Evolutionary conservation across 1,284 basidiomycete genomes (phyloP).

Genomic region (Mycena sp.): DNA sequence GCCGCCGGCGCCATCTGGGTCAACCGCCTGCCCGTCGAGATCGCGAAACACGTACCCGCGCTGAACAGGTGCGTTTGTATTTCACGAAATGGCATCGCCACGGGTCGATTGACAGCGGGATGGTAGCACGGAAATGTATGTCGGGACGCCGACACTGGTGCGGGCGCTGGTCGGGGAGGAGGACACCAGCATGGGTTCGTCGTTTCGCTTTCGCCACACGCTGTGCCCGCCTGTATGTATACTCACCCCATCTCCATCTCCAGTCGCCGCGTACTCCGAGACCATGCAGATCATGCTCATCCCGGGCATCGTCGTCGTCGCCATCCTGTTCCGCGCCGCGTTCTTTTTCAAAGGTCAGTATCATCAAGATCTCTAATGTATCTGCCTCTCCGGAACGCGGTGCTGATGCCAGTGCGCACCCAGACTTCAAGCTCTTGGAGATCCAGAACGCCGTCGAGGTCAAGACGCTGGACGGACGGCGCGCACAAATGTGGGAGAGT

Average conservation of each 20-base stretch:
- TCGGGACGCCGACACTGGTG: no score
- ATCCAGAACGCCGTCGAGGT: constrained; percentile 32
- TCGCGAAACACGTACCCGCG: constrained; percentile 32
- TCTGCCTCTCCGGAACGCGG: no score
- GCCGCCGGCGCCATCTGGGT: constrained; percentile 37
- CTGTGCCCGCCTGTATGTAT: no score
- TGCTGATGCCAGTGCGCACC: not conserved
- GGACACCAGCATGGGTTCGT: not conserved
- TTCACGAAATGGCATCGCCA: no score
- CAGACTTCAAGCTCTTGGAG: constrained; percentile 28
- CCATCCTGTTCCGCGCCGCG: constrained; percentile 34
- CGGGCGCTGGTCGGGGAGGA: no score
- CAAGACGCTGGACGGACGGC: constrained; percentile 23
- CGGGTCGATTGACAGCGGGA: no score
- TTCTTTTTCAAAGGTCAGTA: constrained; percentile 33
- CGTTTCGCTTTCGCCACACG: no score
- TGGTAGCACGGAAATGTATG: no score
- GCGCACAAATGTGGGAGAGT: constrained; percentile 25
- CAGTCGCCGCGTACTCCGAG: constrained; percentile 34
- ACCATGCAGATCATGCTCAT: constrained; percentile 35
- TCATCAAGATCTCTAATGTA: not conserved
- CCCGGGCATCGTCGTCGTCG: constrained; percentile 32
- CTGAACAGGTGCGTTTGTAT: constrained; percentile 19
- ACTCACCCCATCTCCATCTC: no score
- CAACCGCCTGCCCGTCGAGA: constrained; percentile 30